Evolutionary conservation across 1,284 basidiomycete genomes (phyloP).

Genomic region (Boletus smithii): DNA sequence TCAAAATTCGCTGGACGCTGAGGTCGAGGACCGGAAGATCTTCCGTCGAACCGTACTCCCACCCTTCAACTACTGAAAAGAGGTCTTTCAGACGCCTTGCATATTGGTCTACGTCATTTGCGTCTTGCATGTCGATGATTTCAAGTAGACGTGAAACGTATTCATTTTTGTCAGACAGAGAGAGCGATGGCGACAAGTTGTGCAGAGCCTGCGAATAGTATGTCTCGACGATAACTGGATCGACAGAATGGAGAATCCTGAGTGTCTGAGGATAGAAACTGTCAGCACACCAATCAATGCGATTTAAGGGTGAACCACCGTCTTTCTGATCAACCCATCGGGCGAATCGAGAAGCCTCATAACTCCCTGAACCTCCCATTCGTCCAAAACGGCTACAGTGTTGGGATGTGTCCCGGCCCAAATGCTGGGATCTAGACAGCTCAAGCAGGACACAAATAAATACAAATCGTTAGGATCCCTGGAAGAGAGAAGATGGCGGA

Average conservation of each 20-base stretch:
- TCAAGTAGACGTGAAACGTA: constrained; percentile 52
- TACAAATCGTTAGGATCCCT: constrained; percentile 57
- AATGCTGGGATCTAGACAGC: constrained; percentile 49
- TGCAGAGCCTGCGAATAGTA: constrained; percentile 51
- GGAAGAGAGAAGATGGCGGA: constrained; percentile 57
- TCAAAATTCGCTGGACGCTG: constrained; percentile 53
- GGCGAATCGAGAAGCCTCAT: constrained; percentile 60
- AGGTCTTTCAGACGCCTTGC: constrained; percentile 50
- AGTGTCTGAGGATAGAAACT: constrained; percentile 47
- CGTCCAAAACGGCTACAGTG: constrained; percentile 53
- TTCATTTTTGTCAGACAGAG: constrained; percentile 37
- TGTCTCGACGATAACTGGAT: constrained; percentile 51
- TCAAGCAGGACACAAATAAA: constrained; percentile 61
- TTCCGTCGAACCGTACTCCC: constrained; percentile 26
- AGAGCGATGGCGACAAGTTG: constrained; percentile 35
- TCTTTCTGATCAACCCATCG: constrained; percentile 56
- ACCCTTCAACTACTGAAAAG: constrained; percentile 42
- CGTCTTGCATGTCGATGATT: constrained; percentile 47
- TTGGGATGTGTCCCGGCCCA: constrained; percentile 64
- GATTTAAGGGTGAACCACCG: constrained; percentile 40
- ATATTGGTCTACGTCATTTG: constrained; percentile 56
- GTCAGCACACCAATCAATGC: constrained; percentile 9
- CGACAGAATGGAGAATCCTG: constrained; percentile 51
- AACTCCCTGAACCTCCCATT: constrained; percentile 64
- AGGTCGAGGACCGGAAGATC: constrained; percentile 48